Conservation (phyloP, 78 protist species). For the Dictyostelium firmibasis region DNA sequence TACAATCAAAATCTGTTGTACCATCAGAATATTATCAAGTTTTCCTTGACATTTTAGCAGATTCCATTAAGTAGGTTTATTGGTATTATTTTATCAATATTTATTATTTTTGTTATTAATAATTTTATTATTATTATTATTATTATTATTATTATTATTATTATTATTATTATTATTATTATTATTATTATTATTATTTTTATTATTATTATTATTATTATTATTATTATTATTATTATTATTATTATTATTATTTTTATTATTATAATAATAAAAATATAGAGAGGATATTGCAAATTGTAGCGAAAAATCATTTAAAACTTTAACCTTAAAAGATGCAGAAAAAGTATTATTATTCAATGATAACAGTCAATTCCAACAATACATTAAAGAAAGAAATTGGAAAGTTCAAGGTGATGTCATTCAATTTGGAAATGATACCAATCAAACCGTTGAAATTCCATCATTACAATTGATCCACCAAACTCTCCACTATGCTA, state of each 20-base stretch:
- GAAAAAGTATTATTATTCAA: constrained; percentile 38
- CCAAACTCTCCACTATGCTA: constrained; percentile 77
- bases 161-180: too few relatives aligned
- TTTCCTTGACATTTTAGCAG: constrained; percentile 34
- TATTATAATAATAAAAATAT: neutral
- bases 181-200: too few relatives aligned
- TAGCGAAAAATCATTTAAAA: constrained; percentile 68
- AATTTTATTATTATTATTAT: too few relatives aligned
- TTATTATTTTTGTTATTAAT: neutral
- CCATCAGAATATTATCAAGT: constrained; percentile 60
- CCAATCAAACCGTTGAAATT: neutral
- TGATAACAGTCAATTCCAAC: constrained; percentile 21
- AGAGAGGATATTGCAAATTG: constrained; percentile 80
- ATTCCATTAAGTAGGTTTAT: constrained; percentile 42
- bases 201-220: too few relatives aligned
- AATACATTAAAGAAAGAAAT: constrained; percentile 17
- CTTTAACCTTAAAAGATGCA: constrained; percentile 49
- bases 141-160: too few relatives aligned
- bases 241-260: too few relatives aligned
- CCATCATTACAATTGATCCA: constrained; percentile 72
- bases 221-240: neutral
- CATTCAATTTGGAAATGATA: constrained; percentile 4
- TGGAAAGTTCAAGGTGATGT: constrained; percentile 66
- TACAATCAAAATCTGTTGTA: constrained; percentile 42
- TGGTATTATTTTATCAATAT: too few relatives aligned